Evolutionary conservation across 306 rosid species (phyloP), one percentile per base, ranked within the genome.

Genomic region (Pyrus pyrifolia): DNA sequence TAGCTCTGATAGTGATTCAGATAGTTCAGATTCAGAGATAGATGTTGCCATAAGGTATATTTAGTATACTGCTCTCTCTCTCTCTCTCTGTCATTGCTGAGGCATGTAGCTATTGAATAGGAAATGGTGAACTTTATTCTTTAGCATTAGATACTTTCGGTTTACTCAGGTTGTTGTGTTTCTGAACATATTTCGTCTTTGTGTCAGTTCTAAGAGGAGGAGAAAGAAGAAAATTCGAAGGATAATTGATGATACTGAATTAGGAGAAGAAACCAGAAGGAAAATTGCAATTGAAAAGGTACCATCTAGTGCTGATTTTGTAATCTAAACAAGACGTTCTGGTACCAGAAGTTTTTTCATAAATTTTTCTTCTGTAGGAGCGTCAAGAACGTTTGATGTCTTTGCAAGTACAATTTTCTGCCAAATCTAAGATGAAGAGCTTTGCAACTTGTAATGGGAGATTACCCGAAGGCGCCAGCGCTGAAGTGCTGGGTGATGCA

Each of bases 271-370:
- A 82, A 95, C 98, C 22, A 89, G 87, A 83, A 89, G 83, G 79
- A 95, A 95, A 88, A 92, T 92, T 78, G 98, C 98, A 40, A 92
- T 95, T 29, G 98, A 95, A 82, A 95, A 89, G 97, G 98, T 95
- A 78, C 42, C 71, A 53, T 74, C 19, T 13, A 12, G 67, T 35
- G 71, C 51, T 29, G 68, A 52, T 40, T 78, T 73, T 33, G 55
- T 83, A 52, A 70, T 58, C 21, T 15, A 21, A 49, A 74, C 27
- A 58, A 81, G 57, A 22, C 58, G 53, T 63, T 73, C 17, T 66
- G 53, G 23, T 35, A 67, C 58, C 25, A 49, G 44, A 74, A 52
- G 75, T 21, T 66, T 58, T 57, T 71, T n/a, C 46, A 73, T 40
- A 49, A 60, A 31, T 64, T 72, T 66, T 65, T 74, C 75, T 79